Conservation (phyloP, 192 early-diverging fungal genomes). For the Umbelopsis isabellina region DNA sequence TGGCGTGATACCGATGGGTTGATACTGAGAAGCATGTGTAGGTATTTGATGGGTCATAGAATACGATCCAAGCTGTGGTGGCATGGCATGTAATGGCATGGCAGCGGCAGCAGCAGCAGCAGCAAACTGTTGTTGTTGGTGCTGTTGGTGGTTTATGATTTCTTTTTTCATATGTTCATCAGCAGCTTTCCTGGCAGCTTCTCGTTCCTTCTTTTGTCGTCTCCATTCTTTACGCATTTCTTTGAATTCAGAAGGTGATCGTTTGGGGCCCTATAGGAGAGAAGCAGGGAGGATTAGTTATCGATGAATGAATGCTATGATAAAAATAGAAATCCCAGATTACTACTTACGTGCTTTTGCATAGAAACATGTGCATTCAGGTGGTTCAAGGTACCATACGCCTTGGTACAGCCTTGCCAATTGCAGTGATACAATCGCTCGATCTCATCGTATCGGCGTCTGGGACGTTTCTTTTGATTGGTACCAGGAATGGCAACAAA, state of each 20-base stretch:
- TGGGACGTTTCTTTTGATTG: constrained; percentile 58
- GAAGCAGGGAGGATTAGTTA: not conserved
- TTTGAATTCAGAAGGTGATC: constrained; percentile 60
- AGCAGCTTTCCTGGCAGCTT: constrained; percentile 19
- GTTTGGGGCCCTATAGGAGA: constrained; percentile 49
- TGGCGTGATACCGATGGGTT: constrained; percentile 3
- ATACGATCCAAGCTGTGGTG: not conserved
- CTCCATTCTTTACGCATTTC: constrained; percentile 60
- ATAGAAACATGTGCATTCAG: constrained; percentile 66
- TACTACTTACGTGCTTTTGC: constrained; percentile 54
- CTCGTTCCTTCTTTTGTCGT: constrained; percentile 55
- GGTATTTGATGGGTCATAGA: not conserved
- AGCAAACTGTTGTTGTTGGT: constrained; percentile 18
- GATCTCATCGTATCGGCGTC: constrained; percentile 62
- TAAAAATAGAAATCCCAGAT: not conserved
- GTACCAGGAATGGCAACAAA: constrained; percentile 57
- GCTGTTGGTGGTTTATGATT: constrained; percentile 13
- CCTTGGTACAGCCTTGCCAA: constrained; percentile 56
- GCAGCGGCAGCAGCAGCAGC: constrained; percentile 13
- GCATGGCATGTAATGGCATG: constrained; percentile 11
- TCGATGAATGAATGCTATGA: constrained; percentile 11
- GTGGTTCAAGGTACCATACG: constrained; percentile 65
- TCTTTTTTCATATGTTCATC: constrained; percentile 23
- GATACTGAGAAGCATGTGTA: constrained; percentile 12
- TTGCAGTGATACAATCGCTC: constrained; percentile 63